Base-by-base conservation (phyloP, 164 flowering plant species). In the Tinospora cordifolia region DNA sequence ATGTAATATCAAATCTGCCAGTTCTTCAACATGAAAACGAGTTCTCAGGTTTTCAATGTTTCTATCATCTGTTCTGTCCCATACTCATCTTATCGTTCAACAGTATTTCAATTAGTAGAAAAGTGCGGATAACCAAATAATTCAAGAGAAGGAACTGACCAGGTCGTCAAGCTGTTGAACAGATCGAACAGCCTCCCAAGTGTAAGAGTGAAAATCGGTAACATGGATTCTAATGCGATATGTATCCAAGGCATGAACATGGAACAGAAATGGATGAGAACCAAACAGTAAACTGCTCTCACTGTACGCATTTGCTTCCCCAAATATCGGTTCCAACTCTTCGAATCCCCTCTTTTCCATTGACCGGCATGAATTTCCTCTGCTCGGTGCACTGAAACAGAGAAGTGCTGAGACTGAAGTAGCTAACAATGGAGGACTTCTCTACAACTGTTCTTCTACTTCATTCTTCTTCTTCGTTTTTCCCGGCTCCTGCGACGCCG, bases 81-180 rank as follows among this genome's bases (percentile, higher is more conserved):
- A 3, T 9, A 3, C 11, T 54, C n/a, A 19, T 54, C 8, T 54
- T 54, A 30, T 30, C 2, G 4, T 30, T 24, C n/a, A 51, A 54
- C 0, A 54, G 47, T 44, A 44, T 14, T 44, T 44, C 47, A 44
- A 44, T 44, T 1, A 44, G 47, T 0, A 44, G 47, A 44, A 44
- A 44, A 7, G 14, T 44, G 47, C 13, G 14, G 14, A 44, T 44
- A 14, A 44, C 47, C 12, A 44, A 44, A 44, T 22, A 25, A 47
- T 8, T 39, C 4, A 67, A 13, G 17, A 34, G 39, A 30, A 24
- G 24, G 26, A 14, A 66, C 69, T 60, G 12, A 90, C 93, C 92
- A 90, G 65, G 75, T 92, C 91, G 49, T 90, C 91, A 8, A 90
- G 87, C 71, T 88, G 86, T 26, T 68, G 69, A 27, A 83, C 41